Base-by-base conservation (phyloP, 106 monocot species). In the Posidonia australis region DNA sequence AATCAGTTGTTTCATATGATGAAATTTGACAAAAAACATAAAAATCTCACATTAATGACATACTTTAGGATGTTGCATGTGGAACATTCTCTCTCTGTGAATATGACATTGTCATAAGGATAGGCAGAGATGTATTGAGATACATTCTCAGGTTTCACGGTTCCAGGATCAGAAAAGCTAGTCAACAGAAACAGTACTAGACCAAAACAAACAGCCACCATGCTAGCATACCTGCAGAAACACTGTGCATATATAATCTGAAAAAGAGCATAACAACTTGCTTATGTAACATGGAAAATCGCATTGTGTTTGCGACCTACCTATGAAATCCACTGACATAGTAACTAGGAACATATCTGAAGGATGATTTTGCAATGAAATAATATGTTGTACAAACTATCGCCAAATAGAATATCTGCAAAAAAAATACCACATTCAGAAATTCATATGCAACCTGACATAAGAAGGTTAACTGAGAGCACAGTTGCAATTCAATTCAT, bases 91-190 rank as follows among this genome's bases (percentile, higher is more conserved):
- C 78, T 96, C 67, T 90, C 87, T 23, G 51, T 63, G 12, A 27
- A 66, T 51, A 66, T 51, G 44, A 90, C 76, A 31, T 82, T 70
- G 51, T 96, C 96, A 76, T 90, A 96, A 43, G 90, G 90, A 82
- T 90, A 96, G 0, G 87, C 76, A 76, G 80, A 76, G 11, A 84
- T 42, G 66, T 96, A 96, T 47, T 82, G 76, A 62, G 82, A 78
- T 66, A 87, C 90, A 78, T 96, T 96, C 51, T 82, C 70, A 55
- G 72, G 49, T 60, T 78, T 96, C 44, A 96, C 80, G 58, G 78
- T 90, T 76, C 96, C 96, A 67, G 96, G 90, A 79, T 96, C 90
- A 70, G 96, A 84, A 73, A 96, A 90, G 72, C 96, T 90, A 54
- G 96, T 96, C 72, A 96, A 82, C 22, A 90, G 61, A 68, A 96